A percentile compares a stretch with the other conserved stretches of the same genome.
phyloP scores from a whole-genome alignment of 208 protist genomes.

The Porcisia hertigi region DNA sequence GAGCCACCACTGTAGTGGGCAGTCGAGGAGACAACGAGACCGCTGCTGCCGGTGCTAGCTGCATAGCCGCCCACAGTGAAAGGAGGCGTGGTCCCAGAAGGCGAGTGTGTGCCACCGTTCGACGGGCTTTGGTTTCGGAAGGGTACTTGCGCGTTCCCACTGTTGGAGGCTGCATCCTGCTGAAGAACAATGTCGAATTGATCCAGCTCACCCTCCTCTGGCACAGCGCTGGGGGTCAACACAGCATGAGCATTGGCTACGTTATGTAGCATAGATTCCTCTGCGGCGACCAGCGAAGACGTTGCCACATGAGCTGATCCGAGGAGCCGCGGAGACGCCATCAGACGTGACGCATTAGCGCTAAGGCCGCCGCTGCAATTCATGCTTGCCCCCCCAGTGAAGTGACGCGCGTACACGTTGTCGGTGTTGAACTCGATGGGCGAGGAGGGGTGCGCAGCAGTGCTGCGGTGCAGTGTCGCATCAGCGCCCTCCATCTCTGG shows the following conservation, averaged over 20 bases:
- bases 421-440: conserved; percentile 31
- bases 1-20: neutral
- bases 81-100: conserved; percentile 29
- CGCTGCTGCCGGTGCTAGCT: conserved; percentile 19
- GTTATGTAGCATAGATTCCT: conserved; percentile 7
- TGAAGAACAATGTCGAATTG: conserved; percentile 76
- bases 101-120: conserved; percentile 22
- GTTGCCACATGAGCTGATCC: conserved; percentile 1
- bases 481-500: conserved; percentile 25
- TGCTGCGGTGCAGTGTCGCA: conserved; percentile 20
- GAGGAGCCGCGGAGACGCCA: conserved; percentile 15
- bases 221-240: neutral
- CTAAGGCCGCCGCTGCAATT: conserved; percentile 11
- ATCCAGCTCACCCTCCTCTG: conserved; percentile 48
- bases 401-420: conserved; percentile 12
- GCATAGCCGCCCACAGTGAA: conserved; percentile 16
- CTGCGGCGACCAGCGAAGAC: neutral
- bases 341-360: conserved; percentile 13
- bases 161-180: conserved; percentile 37
- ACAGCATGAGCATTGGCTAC: conserved; percentile 3
- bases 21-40: conserved; percentile 4
- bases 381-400: conserved; percentile 7
- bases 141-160: conserved; percentile 9
- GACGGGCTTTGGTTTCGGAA: conserved; percentile 17
- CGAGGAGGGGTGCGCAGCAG: conserved; percentile 24